Evolutionary conservation across 768 basidiomycete genomes (phyloP).

Genomic region (Phanerodontia chrysosporium): DNA sequence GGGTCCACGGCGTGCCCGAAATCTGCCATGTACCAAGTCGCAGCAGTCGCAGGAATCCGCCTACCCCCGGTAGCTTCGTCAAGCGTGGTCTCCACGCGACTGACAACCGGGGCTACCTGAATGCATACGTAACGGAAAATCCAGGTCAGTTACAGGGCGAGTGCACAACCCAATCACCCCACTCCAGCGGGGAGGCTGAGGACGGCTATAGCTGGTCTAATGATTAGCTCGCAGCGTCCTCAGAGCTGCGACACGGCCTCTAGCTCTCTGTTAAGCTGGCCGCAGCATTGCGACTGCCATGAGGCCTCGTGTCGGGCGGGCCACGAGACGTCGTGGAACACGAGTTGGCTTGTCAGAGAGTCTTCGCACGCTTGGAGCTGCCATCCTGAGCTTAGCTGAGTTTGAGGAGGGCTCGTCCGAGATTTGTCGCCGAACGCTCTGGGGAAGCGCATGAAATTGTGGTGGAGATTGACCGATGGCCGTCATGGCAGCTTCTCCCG

Average conservation of each 20-base stretch:
- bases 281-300: neutral
- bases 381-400: neutral
- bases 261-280: neutral
- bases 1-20: neutral
- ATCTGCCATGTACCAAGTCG: neutral
- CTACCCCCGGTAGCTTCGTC: neutral
- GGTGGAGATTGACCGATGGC: neutral
- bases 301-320: neutral
- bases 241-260: neutral
- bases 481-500: neutral
- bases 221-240: neutral
- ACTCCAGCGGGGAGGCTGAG: neutral
- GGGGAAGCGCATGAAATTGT: neutral
- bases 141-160: neutral
- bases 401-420: neutral
- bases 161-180: neutral
- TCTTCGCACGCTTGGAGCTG: neutral
- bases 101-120: neutral
- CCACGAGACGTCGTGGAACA: neutral
- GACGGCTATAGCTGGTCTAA: neutral
- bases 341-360: neutral
- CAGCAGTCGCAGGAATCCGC: neutral
- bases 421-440: neutral
- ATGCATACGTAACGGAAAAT: neutral
- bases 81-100: neutral